phyloP scores from a whole-genome alignment of 495 filamentous ascomycete genomes.

The Trichoderma virens region DNA sequence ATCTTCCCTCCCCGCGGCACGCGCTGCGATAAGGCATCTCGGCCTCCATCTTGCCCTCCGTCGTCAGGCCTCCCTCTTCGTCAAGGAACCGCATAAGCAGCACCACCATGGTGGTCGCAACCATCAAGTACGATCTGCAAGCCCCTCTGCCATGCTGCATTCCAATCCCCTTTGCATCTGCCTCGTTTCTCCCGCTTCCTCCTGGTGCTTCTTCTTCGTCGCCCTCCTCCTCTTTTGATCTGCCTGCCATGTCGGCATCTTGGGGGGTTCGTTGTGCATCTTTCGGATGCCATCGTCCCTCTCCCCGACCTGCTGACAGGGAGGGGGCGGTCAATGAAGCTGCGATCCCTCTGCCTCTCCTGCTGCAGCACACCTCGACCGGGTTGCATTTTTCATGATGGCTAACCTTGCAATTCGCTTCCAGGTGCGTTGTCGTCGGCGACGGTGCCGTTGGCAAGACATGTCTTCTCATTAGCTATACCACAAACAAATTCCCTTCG shows the following conservation, averaged over 20 bases:
- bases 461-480: slow-evolving; percentile 97
- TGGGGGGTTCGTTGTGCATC: background rate
- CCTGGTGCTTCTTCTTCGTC: background rate
- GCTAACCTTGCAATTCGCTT: slow-evolving; percentile 1
- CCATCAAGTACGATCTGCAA: slow-evolving; percentile 43
- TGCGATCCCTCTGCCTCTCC: background rate
- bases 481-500: slow-evolving; percentile 98
- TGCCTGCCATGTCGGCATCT: background rate
- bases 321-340: slow-evolving; percentile 9
- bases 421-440: slow-evolving; percentile 94
- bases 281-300: background rate
- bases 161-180: background rate
- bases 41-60: background rate
- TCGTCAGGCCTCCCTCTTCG: slow-evolving; percentile 2
- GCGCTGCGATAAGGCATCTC: slow-evolving; percentile 8
- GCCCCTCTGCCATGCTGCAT: background rate
- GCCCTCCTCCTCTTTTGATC: background rate
- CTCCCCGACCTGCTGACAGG: slow-evolving; percentile 4
- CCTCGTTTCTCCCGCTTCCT: background rate
- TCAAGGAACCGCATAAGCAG: slow-evolving; percentile 5
- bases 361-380: slow-evolving; percentile 11
- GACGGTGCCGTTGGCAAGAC: slow-evolving; percentile 99
- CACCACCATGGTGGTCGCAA: slow-evolving; percentile 41
- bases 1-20: slow-evolving; percentile 1
- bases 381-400: slow-evolving; percentile 7